phyloP scores from a whole-genome alignment of 495 filamentous ascomycete species.

The Tuber magnatum region DNA sequence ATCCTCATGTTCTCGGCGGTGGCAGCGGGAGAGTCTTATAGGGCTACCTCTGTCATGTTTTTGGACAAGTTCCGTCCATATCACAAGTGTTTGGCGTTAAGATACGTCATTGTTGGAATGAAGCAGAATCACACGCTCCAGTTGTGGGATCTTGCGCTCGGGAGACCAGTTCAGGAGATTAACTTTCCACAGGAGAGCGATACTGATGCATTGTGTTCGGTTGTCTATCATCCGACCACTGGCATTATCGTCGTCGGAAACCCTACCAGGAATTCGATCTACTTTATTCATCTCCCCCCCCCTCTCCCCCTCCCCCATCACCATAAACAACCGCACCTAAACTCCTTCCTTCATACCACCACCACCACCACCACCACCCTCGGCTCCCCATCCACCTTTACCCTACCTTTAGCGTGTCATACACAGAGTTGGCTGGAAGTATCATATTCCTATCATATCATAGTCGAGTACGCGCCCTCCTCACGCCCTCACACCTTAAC shows the following conservation, averaged over 20 bases:
- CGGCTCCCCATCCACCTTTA: neutral
- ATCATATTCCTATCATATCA: no score
- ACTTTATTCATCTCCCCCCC: conserved; percentile 93
- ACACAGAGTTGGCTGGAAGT: neutral
- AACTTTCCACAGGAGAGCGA: conserved; percentile 95
- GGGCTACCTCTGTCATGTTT: conserved; percentile 91
- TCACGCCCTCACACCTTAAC: neutral
- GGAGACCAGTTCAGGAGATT: conserved; percentile 91
- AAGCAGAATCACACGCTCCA: conserved; percentile 99
- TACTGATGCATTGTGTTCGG: conserved; percentile 91
- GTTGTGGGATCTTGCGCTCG: conserved; percentile 94
- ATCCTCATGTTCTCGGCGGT: conserved; percentile 39
- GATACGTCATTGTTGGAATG: conserved; percentile 94
- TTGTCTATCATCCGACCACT: conserved; percentile 81
- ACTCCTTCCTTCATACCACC: neutral
- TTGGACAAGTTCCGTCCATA: conserved; percentile 91
- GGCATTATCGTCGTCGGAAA: conserved; percentile 93
- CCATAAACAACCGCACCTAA: neutral
- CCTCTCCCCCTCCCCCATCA: neutral
- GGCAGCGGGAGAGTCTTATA: conserved; percentile 35
- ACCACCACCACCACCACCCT: neutral
- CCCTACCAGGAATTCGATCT: conserved; percentile 92
- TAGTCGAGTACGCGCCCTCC: neutral
- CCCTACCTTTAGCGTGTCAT: neutral
- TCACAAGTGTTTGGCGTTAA: conserved; percentile 70